Evolutionary conservation across 495 filamentous ascomycete species (phyloP).

Genomic region (Saxophila tyrrhenica): DNA sequence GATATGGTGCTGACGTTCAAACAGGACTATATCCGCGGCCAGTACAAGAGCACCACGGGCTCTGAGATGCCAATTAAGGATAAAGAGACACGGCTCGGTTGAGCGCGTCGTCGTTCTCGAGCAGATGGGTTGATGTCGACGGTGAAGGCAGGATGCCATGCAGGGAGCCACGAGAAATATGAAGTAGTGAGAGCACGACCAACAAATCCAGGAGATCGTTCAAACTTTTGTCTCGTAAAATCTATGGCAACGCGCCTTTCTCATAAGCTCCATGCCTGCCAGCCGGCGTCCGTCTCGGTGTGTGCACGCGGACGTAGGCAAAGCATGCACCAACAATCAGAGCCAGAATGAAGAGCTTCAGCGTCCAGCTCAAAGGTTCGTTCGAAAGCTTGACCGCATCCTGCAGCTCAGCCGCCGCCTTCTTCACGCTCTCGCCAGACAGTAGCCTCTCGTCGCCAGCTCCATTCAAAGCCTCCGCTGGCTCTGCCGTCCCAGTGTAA

Average conservation of each 20-base stretch:
- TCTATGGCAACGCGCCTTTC: background rate
- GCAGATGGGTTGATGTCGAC: too few relatives aligned
- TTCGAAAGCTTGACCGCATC: background rate
- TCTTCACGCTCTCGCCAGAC: background rate
- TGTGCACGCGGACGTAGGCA: background rate
- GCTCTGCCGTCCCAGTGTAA: background rate
- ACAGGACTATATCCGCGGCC: conserved; percentile 40
- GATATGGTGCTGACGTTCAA: conserved; percentile 7
- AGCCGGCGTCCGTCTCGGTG: background rate
- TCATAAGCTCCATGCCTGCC: conserved; percentile 8
- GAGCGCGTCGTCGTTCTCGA: background rate
- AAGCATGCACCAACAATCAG: background rate
- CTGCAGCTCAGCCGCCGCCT: background rate
- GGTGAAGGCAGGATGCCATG: too few relatives aligned
- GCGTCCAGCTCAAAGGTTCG: background rate
- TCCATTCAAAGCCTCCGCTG: background rate
- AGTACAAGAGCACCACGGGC: conserved; percentile 52
- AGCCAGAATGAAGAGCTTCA: conserved; percentile 1
- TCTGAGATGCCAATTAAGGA: conserved; percentile 53
- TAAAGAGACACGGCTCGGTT: conserved; percentile 39
- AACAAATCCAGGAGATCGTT: background rate
- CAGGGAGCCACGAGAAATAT: too few relatives aligned
- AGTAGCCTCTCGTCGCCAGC: background rate
- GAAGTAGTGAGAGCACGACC: background rate
- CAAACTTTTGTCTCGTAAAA: background rate